Percentiles rank a stretch among this genome's conserved stretches.
These are phyloP conservation scores for Botryotinia globosa DNA, from an alignment of 2,329 filamentous ascomycete species.

Conservation along the genomic window DNA sequence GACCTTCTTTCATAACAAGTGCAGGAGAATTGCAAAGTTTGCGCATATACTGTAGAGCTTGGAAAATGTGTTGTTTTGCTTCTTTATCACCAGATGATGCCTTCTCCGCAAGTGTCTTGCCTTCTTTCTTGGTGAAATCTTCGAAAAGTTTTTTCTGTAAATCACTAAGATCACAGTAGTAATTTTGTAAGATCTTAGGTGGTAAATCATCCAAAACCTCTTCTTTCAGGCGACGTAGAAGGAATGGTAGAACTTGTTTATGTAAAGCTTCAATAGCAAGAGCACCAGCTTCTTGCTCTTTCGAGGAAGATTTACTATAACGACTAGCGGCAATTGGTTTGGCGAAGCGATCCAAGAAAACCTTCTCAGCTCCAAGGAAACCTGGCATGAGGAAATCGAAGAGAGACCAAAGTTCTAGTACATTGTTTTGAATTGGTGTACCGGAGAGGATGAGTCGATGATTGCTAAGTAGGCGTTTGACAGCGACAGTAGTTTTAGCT, in stretches of 20 bases:
- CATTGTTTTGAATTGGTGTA: slow-evolving; percentile 97
- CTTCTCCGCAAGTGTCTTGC: slow-evolving; percentile 80
- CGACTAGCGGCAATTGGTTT: slow-evolving; percentile 89
- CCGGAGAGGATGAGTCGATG: slow-evolving; percentile 95
- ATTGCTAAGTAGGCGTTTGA: slow-evolving; percentile 86
- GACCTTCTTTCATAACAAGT: slow-evolving; percentile 90
- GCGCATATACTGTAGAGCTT: slow-evolving; percentile 98
- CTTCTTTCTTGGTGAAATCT: slow-evolving; percentile 91
- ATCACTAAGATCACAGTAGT: slow-evolving; percentile 97
- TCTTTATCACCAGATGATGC: slow-evolving; percentile 85
- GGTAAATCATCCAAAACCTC: slow-evolving; percentile 95
- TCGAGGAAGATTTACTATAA: slow-evolving; percentile 95
- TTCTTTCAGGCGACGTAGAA: slow-evolving; percentile 93
- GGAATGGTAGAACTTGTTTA: slow-evolving; percentile 95
- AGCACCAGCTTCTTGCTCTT: slow-evolving; percentile 95
- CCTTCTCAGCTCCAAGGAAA: slow-evolving; percentile 91
- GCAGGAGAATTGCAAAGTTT: slow-evolving; percentile 98
- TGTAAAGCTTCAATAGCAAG: slow-evolving; percentile 96
- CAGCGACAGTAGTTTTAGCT: slow-evolving; percentile 89
- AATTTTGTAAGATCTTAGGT: slow-evolving; percentile 98
- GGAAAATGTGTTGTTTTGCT: slow-evolving; percentile 97
- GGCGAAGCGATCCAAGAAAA: slow-evolving; percentile 88
- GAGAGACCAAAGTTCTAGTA: slow-evolving; percentile 92
- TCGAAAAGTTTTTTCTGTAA: slow-evolving; percentile 94
- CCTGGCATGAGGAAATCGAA: slow-evolving; percentile 99